Percentiles rank a stretch among this genome's conserved stretches.
phyloP scores from a whole-genome alignment of 2,329 filamentous ascomycete species.

The Chrysoporthe austroafricana region DNA sequence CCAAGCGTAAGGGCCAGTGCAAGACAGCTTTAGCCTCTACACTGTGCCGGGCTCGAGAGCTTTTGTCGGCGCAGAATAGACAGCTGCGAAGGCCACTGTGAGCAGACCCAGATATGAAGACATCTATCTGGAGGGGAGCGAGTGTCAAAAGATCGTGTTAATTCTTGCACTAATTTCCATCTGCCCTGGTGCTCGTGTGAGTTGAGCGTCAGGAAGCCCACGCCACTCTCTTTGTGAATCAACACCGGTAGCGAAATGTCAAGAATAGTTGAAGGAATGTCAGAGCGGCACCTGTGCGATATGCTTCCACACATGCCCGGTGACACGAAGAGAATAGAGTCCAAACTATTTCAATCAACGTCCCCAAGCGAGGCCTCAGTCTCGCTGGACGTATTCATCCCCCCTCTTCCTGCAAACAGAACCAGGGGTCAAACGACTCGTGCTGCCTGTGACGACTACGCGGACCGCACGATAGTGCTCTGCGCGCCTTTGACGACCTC shows the following conservation, averaged over 20 bases:
- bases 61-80: too few relatives aligned
- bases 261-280: constrained; percentile 11
- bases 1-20: too few relatives aligned
- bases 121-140: neutral
- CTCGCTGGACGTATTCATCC: neutral
- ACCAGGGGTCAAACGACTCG: neutral
- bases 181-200: neutral
- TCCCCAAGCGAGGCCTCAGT: neutral
- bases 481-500: neutral
- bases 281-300: neutral
- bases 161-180: constrained; percentile 5
- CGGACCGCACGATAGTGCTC: neutral
- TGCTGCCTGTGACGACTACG: neutral
- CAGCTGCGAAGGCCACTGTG: neutral
- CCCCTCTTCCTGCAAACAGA: neutral
- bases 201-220: neutral
- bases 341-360: neutral
- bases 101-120: neutral
- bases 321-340: neutral
- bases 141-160: constrained; percentile 3
- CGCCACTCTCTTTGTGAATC: neutral
- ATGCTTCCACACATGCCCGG: neutral
- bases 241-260: neutral
- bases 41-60: neutral
- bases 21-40: neutral